These are phyloP conservation scores for Phoenix roebelenii DNA, from an alignment of 176 grass and related monocot genomes.

Conservation along the genomic window DNA sequence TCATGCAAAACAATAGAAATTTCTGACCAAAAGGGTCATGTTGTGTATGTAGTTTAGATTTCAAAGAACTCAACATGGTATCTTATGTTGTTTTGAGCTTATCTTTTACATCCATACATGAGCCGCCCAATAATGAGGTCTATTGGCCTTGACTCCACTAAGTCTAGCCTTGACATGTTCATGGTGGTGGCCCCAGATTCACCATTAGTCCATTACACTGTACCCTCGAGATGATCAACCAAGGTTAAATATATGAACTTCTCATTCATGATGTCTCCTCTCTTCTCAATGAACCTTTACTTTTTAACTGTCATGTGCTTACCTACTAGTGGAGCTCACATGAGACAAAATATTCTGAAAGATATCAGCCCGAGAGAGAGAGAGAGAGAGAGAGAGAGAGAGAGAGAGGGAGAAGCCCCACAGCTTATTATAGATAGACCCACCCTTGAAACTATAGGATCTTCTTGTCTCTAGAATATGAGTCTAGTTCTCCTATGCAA, in stretches of 20 bases:
- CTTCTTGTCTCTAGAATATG: constrained; percentile 16
- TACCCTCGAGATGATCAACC: constrained; percentile 12
- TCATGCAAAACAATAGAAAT: no score
- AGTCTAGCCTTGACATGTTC: background rate
- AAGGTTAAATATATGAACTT: constrained; percentile 9
- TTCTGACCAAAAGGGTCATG: background rate
- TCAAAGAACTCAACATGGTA: background rate
- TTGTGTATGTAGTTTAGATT: background rate
- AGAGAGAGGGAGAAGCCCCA: constrained; percentile 4
- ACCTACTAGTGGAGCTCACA: constrained; percentile 30
- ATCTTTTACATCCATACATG: constrained; percentile 8
- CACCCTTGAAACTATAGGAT: constrained; percentile 54
- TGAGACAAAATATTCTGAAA: constrained; percentile 29
- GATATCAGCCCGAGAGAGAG: constrained; percentile 10
- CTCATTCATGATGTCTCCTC: background rate
- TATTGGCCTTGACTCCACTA: background rate
- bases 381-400: constrained; percentile 6
- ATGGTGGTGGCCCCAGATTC: background rate
- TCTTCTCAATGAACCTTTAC: background rate
- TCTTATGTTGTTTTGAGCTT: background rate
- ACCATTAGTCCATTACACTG: background rate
- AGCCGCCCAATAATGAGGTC: constrained; percentile 11
- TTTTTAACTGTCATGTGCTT: constrained; percentile 31
- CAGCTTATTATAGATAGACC: constrained; percentile 28
- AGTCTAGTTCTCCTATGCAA: constrained; percentile 4